Conservation (phyloP, 179 eudicot species). For the Nepenthes alata region DNA sequence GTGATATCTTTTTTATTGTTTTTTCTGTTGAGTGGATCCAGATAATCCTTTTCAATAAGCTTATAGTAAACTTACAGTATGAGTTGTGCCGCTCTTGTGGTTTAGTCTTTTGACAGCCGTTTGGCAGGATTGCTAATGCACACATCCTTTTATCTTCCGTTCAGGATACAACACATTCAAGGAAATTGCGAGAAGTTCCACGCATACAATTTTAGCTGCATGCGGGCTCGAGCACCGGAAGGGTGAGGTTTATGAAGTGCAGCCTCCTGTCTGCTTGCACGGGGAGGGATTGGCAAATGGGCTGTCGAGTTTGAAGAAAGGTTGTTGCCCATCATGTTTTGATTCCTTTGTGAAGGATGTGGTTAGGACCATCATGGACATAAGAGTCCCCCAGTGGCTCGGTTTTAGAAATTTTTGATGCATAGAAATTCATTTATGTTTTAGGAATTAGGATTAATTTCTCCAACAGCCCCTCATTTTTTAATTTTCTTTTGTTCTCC, state of each 20-base stretch:
- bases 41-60: too few relatives aligned
- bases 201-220: constrained; percentile 41
- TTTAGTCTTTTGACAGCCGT: too few relatives aligned
- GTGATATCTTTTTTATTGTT: too few relatives aligned
- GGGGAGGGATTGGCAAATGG: constrained; percentile 13
- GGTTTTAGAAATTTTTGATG: constrained; percentile 21
- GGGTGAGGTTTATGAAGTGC: constrained; percentile 20
- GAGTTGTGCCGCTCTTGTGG: too few relatives aligned
- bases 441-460: constrained; percentile 1
- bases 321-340: constrained; percentile 42
- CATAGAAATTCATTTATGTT: neutral
- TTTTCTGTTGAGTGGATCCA: too few relatives aligned
- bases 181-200: constrained; percentile 24
- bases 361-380: constrained; percentile 26
- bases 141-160: neutral
- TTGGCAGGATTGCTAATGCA: too few relatives aligned
- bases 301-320: constrained; percentile 20
- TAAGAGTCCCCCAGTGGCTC: constrained; percentile 16
- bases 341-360: constrained; percentile 31
- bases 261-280: constrained; percentile 25
- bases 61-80: too few relatives aligned
- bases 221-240: constrained; percentile 25
- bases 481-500: too few relatives aligned
- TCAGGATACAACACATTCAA: constrained; percentile 34
- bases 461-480: neutral